Evolutionary conservation across 1,139 yeast species (phyloP), one percentile per base, ranked within the genome.

Genomic region (Blastobotrys indianensis): DNA sequence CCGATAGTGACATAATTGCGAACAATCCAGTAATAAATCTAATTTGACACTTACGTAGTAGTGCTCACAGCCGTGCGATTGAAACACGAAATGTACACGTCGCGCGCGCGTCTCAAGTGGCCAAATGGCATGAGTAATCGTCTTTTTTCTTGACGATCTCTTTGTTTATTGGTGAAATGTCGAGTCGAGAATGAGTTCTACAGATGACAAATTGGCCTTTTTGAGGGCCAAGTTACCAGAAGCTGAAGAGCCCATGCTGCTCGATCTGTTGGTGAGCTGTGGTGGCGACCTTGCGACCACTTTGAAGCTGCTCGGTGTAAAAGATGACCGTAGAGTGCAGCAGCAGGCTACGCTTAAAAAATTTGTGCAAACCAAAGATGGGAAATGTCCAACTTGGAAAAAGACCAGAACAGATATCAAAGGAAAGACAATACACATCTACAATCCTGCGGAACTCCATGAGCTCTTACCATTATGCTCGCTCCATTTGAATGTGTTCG

Each of bases 401-500:
- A 39, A 31, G 23, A 39, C 37, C n/a, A 35, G 40, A 25, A 40
- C 42, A 45, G 28, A 41, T 39, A 28, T 32, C 13, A 47, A 53
- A 38, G 57, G 56, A 2, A 35, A 50, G 39, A 46, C 56, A 3
- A 32, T 55, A 8, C 62, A 61, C 33, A 40, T 63, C 25, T 61
- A 58, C 39, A 59, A 58, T 30, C 58, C 66, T 1, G 58, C 54
- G 31, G 59, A 57, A 40, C 72, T 81, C 1, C 70, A 67, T 28
- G 52, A 58, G 30, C 57, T 68, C 39, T 43, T 70, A 20, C 76
- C 79, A 1, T 77, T 74, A 45, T 76, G 80, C 15, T 67, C 79
- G 1, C 63, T 80, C 41, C 72, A 75, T 48, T 64, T 64, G 39
- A 69, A 77, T 51, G 76, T 80, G 39, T 63, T 84, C 3, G 82